A percentile compares a stretch with the other conserved stretches of the same genome.
These are phyloP conservation scores for Fraxinus greggii DNA, from an alignment of 305 asterid species.

Conservation along the genomic window DNA sequence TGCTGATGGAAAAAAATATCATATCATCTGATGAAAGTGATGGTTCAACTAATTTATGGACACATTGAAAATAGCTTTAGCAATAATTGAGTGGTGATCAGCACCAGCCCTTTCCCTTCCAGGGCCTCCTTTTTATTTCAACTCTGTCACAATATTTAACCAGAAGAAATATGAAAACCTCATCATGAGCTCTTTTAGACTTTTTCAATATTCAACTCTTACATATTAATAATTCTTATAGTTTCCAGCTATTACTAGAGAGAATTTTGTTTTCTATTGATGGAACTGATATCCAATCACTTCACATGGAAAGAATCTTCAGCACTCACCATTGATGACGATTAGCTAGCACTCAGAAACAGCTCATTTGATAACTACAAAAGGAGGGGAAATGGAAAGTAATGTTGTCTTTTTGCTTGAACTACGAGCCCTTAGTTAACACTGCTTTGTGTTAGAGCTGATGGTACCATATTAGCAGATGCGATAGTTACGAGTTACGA, in stretches of 20 bases:
- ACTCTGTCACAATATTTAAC: background rate
- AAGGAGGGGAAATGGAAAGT: background rate
- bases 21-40: background rate
- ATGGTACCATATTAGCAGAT: background rate
- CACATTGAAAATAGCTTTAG: background rate
- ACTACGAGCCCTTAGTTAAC: background rate
- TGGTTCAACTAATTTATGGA: background rate
- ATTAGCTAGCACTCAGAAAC: background rate
- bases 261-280: background rate
- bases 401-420: background rate
- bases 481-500: background rate
- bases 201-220: background rate
- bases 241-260: background rate
- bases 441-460: background rate
- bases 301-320: background rate
- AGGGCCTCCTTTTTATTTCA: background rate
- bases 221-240: background rate
- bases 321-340: background rate
- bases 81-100: background rate
- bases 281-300: background rate
- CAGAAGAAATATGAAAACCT: background rate
- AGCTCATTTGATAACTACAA: conserved; percentile 1
- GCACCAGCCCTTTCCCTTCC: background rate
- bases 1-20: background rate
- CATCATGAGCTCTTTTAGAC: background rate